Conservation (phyloP, 371 early-diverging fungal species). For the Lichtheimia ornata region DNA sequence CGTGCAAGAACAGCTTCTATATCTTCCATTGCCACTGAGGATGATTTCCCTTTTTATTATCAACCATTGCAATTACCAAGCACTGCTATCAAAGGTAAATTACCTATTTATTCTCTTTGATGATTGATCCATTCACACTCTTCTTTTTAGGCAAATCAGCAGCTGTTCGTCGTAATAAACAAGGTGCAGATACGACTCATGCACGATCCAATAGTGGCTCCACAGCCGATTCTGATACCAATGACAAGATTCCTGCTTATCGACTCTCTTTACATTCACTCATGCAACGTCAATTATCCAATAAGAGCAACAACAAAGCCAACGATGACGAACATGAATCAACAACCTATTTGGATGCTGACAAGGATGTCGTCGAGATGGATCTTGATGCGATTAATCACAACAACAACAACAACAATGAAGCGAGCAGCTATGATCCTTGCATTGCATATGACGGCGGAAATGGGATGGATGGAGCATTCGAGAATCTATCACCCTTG, state of each 20-base stretch:
- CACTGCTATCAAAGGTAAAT: constrained; percentile 5
- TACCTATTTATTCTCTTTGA: not conserved
- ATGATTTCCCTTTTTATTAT: constrained; percentile 6
- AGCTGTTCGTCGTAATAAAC: constrained; percentile 2
- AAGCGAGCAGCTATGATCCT: not conserved
- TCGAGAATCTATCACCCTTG: not conserved
- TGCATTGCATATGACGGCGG: not conserved
- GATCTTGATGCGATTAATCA: constrained; percentile 20
- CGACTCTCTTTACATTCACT: constrained; percentile 34
- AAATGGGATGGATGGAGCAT: not conserved
- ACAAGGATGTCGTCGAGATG: constrained; percentile 45
- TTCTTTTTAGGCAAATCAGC: constrained; percentile 6
- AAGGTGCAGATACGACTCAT: not conserved
- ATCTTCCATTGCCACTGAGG: constrained; percentile 10
- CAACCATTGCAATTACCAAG: constrained; percentile 12
- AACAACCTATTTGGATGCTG: constrained; percentile 24
- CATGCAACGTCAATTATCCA: constrained; percentile 31
- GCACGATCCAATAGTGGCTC: not conserved
- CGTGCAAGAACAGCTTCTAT: constrained; percentile 8
- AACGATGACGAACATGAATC: not conserved
- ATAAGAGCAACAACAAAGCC: constrained; percentile 11
- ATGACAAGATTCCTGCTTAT: constrained; percentile 24
- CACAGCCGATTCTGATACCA: not conserved
- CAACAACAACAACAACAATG: too few relatives aligned
- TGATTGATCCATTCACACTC: not conserved